These are phyloP conservation scores for Sophora flavescens DNA, from an alignment of 306 rosid species.

Conservation along the genomic window DNA sequence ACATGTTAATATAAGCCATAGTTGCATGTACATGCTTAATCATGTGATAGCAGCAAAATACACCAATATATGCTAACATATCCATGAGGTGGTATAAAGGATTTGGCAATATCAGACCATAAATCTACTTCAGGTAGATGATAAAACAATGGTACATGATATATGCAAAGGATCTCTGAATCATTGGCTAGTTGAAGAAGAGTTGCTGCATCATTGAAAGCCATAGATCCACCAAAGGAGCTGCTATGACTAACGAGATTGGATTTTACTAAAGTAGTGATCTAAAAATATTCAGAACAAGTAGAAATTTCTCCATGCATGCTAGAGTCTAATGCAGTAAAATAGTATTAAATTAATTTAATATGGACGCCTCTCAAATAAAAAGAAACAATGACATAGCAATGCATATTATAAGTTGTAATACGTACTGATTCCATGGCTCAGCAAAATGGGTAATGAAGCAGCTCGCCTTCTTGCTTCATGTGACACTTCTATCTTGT, in stretches of 20 bases:
- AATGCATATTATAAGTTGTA: conserved; percentile 21
- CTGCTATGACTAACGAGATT: not conserved
- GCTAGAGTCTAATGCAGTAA: not conserved
- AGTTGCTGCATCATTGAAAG: no score
- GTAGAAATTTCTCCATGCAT: not conserved
- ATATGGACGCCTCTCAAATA: not conserved
- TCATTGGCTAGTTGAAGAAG: no score
- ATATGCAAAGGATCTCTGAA: no score
- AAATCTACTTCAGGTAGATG: not conserved
- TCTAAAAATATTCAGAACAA: not conserved
- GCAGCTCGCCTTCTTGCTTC: conserved; percentile 85
- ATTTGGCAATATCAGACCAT: not conserved
- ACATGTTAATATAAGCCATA: no score
- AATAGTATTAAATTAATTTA: not conserved
- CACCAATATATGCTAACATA: not conserved
- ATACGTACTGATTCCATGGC: conserved; percentile 79
- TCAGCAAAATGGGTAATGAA: conserved; percentile 69
- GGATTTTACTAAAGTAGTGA: not conserved
- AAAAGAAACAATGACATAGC: not conserved
- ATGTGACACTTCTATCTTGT: conserved; percentile 72
- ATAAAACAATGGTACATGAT: not conserved
- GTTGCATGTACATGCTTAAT: not conserved
- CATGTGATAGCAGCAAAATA: not conserved
- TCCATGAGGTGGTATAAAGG: not conserved
- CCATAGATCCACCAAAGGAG: no score